Percentiles rank a stretch among this genome's conserved stretches.
phyloP scores from a whole-genome alignment of 305 asterid genomes.

The Salvia sclarea region DNA sequence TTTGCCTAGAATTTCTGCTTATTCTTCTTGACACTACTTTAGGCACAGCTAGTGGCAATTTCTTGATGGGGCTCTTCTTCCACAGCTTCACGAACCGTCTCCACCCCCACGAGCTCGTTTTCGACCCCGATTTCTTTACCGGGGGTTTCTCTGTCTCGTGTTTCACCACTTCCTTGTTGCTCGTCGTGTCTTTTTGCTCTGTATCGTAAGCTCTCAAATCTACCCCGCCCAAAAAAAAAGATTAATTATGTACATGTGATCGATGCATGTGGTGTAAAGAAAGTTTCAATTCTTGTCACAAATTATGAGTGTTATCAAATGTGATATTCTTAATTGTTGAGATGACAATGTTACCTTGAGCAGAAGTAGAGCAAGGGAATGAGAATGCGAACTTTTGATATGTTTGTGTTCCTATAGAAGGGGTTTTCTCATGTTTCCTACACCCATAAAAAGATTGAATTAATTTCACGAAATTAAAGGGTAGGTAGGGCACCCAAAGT shows the following conservation, averaged over 20 bases:
- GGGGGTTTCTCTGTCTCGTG: not conserved
- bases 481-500: too few relatives aligned
- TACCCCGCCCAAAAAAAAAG: not conserved
- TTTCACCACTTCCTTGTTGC: not conserved
- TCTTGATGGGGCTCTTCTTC: conserved; percentile 29
- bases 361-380: conserved; percentile 27
- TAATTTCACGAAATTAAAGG: too few relatives aligned
- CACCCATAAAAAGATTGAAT: not conserved
- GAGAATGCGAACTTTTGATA: conserved; percentile 5
- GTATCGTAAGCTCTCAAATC: conserved; percentile 19
- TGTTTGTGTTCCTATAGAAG: not conserved
- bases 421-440: conserved; percentile 17
- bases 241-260: too few relatives aligned
- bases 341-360: conserved; percentile 18
- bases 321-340: too few relatives aligned
- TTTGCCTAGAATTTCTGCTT: conserved; percentile 34
- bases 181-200: not conserved
- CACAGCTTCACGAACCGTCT: conserved; percentile 20
- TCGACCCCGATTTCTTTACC: not conserved
- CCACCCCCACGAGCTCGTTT: conserved; percentile 24
- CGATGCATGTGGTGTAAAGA: too few relatives aligned
- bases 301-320: too few relatives aligned
- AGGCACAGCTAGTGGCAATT: conserved; percentile 30
- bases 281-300: too few relatives aligned
- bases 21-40: conserved; percentile 38